Evolutionary conservation across 2,329 filamentous ascomycete species (phyloP).

Genomic region (Phyllosticta paracitricarpa): DNA sequence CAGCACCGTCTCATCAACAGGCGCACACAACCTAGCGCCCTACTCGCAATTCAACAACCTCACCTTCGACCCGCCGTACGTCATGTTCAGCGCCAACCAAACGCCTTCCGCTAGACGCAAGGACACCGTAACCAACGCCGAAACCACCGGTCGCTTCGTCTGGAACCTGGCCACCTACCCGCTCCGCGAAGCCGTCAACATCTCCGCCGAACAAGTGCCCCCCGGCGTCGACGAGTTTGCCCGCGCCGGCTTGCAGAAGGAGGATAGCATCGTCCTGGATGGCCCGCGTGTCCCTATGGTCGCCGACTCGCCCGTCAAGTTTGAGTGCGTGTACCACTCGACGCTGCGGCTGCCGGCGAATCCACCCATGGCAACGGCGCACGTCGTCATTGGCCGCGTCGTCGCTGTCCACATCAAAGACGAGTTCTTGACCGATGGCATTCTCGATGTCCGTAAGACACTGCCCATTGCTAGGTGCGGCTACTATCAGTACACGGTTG

Average conservation of each 20-base stretch:
- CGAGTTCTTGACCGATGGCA: slow-evolving; percentile 43
- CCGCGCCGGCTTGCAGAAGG: slow-evolving; percentile 40
- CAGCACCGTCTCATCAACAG: slow-evolving; percentile 40
- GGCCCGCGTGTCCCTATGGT: slow-evolving; percentile 13
- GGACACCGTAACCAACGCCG: slow-evolving; percentile 48
- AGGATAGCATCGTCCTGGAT: slow-evolving; percentile 27
- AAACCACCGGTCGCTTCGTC: slow-evolving; percentile 46
- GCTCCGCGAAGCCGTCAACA: slow-evolving; percentile 47
- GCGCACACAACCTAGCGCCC: slow-evolving; percentile 47
- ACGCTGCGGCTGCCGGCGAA: slow-evolving; percentile 47
- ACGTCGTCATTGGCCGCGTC: slow-evolving; percentile 49
- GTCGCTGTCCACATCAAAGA: slow-evolving; percentile 49
- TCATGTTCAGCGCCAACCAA: slow-evolving; percentile 53
- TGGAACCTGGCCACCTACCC: slow-evolving; percentile 52
- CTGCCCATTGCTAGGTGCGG: slow-evolving; percentile 51
- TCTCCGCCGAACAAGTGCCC: slow-evolving; percentile 41
- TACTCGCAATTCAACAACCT: slow-evolving; percentile 56
- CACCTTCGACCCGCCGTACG: slow-evolving; percentile 52
- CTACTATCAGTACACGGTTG: slow-evolving; percentile 49
- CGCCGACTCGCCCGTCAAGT: slow-evolving; percentile 26
- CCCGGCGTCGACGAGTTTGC: slow-evolving; percentile 47
- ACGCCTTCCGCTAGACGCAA: slow-evolving; percentile 38
- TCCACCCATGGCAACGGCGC: slow-evolving; percentile 47
- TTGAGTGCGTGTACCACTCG: slow-evolving; percentile 31
- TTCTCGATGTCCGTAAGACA: slow-evolving; percentile 47